Percentiles rank a stretch among this genome's conserved stretches.
These are phyloP conservation scores for Microdochium nivale DNA, from an alignment of 2,329 filamentous ascomycete genomes.

Conservation along the genomic window DNA sequence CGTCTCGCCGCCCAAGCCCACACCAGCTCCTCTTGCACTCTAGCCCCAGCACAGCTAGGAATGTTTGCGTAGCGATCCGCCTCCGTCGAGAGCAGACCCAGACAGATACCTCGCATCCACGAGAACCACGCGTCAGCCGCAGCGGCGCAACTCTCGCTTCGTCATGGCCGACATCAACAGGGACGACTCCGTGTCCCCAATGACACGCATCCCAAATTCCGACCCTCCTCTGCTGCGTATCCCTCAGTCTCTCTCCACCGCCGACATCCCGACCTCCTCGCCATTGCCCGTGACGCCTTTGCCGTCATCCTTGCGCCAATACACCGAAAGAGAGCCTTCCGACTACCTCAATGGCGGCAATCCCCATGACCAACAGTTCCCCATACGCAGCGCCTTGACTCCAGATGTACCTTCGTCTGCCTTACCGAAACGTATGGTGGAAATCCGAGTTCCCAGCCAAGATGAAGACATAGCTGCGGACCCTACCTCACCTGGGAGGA, in stretches of 20 bases:
- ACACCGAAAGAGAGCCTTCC: constrained; percentile 12
- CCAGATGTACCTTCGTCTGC: constrained; percentile 10
- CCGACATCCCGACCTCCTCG: constrained; percentile 8
- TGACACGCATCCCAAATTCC: constrained; percentile 8
- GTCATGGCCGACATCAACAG: constrained; percentile 7
- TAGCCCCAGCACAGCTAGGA: background rate
- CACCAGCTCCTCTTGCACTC: background rate
- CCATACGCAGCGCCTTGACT: constrained; percentile 8
- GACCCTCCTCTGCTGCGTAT: constrained; percentile 3
- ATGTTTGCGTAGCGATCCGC: background rate
- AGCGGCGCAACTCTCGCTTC: background rate
- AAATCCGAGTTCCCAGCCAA: constrained; percentile 5
- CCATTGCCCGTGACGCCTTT: constrained; percentile 1
- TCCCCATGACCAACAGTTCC: constrained; percentile 21
- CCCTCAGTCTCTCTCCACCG: constrained; percentile 10
- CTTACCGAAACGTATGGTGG: constrained; percentile 9
- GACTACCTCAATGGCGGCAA: constrained; percentile 29
- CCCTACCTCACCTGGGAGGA: constrained; percentile 35
- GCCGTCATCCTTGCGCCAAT: constrained; percentile 9
- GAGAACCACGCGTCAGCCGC: background rate
- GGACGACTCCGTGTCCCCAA: constrained; percentile 16
- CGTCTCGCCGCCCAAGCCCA: background rate
- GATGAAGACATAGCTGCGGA: constrained; percentile 13
- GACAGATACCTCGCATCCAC: background rate
- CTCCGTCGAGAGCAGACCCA: background rate